Percentiles rank a stretch among this genome's conserved stretches.
Evolutionary conservation across 108 stramenopile genomes (phyloP).

Genomic region (Bacterosira constricta): DNA sequence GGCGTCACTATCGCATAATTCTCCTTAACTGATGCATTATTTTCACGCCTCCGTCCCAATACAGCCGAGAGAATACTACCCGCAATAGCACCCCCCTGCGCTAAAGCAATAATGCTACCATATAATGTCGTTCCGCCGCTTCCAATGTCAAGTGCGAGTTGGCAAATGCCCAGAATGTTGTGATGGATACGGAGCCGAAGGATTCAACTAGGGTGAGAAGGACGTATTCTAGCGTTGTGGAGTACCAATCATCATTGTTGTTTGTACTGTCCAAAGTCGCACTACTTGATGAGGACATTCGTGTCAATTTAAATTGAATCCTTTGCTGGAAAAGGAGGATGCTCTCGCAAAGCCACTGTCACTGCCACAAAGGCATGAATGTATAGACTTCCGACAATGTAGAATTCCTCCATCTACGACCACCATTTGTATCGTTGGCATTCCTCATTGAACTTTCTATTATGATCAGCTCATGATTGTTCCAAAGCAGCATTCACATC

Average conservation of each 20-base stretch:
- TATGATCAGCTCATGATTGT: conserved; percentile 25
- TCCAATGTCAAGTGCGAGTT: conserved; percentile 88
- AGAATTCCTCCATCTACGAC: conserved; percentile 31
- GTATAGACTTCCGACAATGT: conserved; percentile 42
- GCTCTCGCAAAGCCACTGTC: conserved; percentile 36
- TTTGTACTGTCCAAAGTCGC: too few relatives aligned
- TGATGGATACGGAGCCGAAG: conserved; percentile 93
- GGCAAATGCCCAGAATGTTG: conserved; percentile 94
- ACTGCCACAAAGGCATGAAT: conserved; percentile 39
- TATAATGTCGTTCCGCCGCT: conserved; percentile 91
- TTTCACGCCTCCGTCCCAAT: conserved; percentile 9
- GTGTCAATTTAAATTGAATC: too few relatives aligned
- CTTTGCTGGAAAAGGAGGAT: conserved; percentile 31
- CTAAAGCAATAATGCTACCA: conserved; percentile 93
- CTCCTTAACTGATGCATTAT: not conserved
- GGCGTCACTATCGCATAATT: conserved; percentile 34
- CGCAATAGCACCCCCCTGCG: conserved; percentile 91
- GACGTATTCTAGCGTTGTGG: conserved; percentile 90
- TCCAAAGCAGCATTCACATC: conserved; percentile 29
- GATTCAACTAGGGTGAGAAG: conserved; percentile 91
- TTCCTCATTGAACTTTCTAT: conserved; percentile 12
- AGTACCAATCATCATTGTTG: too few relatives aligned
- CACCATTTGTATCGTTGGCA: not conserved
- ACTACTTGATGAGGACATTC: too few relatives aligned
- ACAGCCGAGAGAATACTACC: conserved; percentile 81